Conservation (phyloP, 495 filamentous ascomycete genomes). For the Rusavskia elegans region DNA sequence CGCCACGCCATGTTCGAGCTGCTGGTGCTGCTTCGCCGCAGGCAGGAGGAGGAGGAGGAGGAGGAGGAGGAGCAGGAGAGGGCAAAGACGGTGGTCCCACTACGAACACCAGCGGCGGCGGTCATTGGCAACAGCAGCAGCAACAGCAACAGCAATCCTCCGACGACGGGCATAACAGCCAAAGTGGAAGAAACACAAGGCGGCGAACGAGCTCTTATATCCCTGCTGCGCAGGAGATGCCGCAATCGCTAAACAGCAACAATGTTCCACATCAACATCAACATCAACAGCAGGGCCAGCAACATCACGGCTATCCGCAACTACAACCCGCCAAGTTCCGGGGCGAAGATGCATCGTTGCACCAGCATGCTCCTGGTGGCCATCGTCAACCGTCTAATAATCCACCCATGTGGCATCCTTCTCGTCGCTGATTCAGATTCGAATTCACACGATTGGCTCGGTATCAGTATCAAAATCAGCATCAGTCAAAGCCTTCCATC, state of each 20-base stretch:
- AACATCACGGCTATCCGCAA: conserved; percentile 1
- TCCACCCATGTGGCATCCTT: too few species aligned
- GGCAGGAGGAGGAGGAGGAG: neutral
- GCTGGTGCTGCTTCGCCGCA: neutral
- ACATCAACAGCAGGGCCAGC: conserved; percentile 1
- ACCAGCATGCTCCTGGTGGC: too few species aligned
- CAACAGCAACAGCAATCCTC: neutral
- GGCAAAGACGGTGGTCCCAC: neutral
- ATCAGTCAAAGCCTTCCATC: too few species aligned
- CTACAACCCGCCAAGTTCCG: neutral
- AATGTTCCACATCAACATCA: neutral
- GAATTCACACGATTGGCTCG: too few species aligned
- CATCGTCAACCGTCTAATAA: too few species aligned
- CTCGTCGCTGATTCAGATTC: too few species aligned
- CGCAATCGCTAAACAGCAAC: neutral
- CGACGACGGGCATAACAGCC: conserved; percentile 1
- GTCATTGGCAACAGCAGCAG: neutral
- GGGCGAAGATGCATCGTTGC: neutral
- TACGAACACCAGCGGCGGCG: too few species aligned
- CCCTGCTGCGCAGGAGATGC: neutral
- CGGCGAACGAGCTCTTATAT: conserved; percentile 13
- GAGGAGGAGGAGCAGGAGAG: neutral
- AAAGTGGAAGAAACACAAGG: conserved; percentile 11
- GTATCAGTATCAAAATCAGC: too few species aligned
- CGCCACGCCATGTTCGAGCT: conserved; percentile 16